Evolutionary conservation across 176 grass and related monocot genomes (phyloP).

Genomic region (Ensete ventricosum): DNA sequence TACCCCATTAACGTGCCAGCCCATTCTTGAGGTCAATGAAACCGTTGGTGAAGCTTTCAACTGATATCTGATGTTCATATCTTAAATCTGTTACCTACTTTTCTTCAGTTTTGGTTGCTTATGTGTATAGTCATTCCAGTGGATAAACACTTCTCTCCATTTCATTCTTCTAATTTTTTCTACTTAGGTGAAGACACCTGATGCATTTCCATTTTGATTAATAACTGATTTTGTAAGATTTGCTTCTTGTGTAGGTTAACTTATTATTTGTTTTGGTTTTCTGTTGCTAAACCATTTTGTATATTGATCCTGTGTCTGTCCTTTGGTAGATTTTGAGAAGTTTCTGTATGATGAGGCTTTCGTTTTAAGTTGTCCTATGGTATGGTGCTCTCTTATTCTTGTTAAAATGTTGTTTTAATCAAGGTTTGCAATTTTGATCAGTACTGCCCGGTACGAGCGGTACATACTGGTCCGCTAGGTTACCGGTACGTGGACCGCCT

Average conservation of each 20-base stretch:
- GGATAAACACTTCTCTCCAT: not conserved
- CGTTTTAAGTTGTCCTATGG: too few species aligned
- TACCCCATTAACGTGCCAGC: not conserved
- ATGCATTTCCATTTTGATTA: not conserved
- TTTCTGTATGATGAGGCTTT: too few species aligned
- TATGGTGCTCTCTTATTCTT: too few species aligned
- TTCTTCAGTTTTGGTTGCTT: not conserved
- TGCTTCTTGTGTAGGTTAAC: not conserved
- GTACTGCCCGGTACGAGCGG: too few species aligned
- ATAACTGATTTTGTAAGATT: not conserved
- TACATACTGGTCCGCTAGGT: too few species aligned
- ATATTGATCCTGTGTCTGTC: not conserved
- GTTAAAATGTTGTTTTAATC: too few species aligned
- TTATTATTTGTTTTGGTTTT: not conserved
- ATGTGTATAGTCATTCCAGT: not conserved
- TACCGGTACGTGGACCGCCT: too few species aligned
- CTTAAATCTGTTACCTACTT: not conserved
- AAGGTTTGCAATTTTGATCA: too few species aligned
- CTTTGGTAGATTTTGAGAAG: not conserved
- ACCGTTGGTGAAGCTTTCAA: not conserved
- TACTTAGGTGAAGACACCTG: not conserved
- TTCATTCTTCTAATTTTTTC: not conserved
- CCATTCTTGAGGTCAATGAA: not conserved
- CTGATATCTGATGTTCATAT: not conserved
- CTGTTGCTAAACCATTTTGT: not conserved